Base-by-base conservation (phyloP, 1,284 basidiomycete species). In the Moesziomyces globuligerus region DNA sequence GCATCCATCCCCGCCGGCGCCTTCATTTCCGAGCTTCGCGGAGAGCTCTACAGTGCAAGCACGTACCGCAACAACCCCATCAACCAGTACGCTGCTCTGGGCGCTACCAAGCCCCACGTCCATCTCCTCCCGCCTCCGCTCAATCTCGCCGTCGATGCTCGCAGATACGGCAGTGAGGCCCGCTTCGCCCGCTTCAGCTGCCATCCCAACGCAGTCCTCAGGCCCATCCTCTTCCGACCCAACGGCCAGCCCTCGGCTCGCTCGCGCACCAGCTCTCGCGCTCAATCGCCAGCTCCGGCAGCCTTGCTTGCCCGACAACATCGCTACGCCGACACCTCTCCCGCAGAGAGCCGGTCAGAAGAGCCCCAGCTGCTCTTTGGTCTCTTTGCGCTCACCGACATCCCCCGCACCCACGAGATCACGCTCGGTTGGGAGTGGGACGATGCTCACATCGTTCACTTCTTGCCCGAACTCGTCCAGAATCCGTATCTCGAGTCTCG, bases 401-500 rank as follows among this genome's bases (percentile, higher is more conserved):
- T 97, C 60, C 87, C 87, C 59, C 87, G 88, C 34, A 87, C 90
- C 47, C 93, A 95, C 75, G 95, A 98, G 83, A 88, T 98, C 37
- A 89, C 94, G 0, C 83, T 97, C 0, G 91, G 90, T 0, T 98
- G 94, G 93, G 93, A 96, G 81, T 97, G 94, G 94, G 94, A 96
- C 74, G 94, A 97, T 76, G 88, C 89, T 6, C 91, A 93, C 78
- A 89, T 91, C 0, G 89, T 96, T 0, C 94, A 97, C 83, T 85
- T 88, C 47, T 84, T 97, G 0, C 91, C 90, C 4, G 88, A 88
- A 17, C 84, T 92, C 45, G 86, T 91, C 47, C 85, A 89, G 71
- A 84, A 81, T 11, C 79, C 81, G 8, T 59, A 52, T 36, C 58
- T 64, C 40, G 53, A 72, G 69, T 36, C 65, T 13, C 38, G 40